Evolutionary conservation across 202 grass and related monocot genomes (phyloP).

Genomic region (Zizania palustris): DNA sequence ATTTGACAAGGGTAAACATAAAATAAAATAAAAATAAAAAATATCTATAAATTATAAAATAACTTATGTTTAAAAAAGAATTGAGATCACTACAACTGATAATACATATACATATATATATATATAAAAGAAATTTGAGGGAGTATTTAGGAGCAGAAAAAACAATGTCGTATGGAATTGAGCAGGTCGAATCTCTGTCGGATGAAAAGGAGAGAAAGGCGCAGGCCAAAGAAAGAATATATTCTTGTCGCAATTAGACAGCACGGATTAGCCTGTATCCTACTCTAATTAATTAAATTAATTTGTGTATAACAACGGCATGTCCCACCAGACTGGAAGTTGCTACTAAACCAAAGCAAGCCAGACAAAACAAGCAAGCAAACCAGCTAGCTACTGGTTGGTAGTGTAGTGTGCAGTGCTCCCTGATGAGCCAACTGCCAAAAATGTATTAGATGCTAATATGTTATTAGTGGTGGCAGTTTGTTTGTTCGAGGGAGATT

Average conservation of each 20-base stretch:
- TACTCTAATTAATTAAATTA: constrained; percentile 5
- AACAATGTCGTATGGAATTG: not conserved
- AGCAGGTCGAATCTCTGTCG: constrained; percentile 37
- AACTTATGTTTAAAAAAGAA: too few species aligned
- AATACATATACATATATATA: too few species aligned
- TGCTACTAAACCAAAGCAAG: constrained; percentile 19
- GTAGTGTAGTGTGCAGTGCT: not conserved
- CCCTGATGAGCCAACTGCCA: constrained; percentile 21
- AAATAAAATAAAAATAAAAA: too few species aligned
- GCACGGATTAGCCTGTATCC: constrained; percentile 35
- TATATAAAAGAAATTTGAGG: too few species aligned
- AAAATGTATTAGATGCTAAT: constrained; percentile 6
- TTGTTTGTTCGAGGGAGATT: not conserved
- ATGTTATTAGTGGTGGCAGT: not conserved
- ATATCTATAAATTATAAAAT: too few species aligned
- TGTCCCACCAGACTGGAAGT: not conserved
- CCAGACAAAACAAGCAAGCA: not conserved
- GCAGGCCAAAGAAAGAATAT: constrained; percentile 35
- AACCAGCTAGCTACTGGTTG: not conserved
- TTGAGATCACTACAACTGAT: too few species aligned
- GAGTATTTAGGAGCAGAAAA: too few species aligned
- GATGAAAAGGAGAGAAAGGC: not conserved
- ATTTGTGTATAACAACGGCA: not conserved
- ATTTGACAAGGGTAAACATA: too few species aligned
- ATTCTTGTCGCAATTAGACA: constrained; percentile 44